Percentiles rank a stretch among this genome's conserved stretches.
Evolutionary conservation across 108 stramenopile genomes (phyloP).

Genomic region (Cyclostephanos invisitatus): DNA sequence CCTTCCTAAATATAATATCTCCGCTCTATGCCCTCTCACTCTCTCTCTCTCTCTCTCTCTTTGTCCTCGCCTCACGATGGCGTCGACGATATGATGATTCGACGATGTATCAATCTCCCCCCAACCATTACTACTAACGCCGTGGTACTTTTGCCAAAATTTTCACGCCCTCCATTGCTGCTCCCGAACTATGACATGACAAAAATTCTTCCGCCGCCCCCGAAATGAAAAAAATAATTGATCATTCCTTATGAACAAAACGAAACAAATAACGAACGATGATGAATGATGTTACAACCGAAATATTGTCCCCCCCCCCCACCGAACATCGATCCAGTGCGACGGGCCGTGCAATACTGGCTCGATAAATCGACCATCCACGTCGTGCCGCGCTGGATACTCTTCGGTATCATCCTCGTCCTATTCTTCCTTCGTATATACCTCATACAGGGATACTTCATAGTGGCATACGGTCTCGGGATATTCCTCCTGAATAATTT

Average conservation of each 20-base stretch:
- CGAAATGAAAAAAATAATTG: background rate
- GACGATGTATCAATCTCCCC: background rate
- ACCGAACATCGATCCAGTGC: conserved; percentile 43
- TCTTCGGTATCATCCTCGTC: conserved; percentile 61
- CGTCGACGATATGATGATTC: background rate
- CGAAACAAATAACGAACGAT: too few relatives aligned
- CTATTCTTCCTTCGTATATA: conserved; percentile 94
- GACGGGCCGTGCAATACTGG: conserved; percentile 92
- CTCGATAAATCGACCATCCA: conserved; percentile 97
- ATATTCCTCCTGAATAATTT: conserved; percentile 99
- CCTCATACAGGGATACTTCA: conserved; percentile 96
- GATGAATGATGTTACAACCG: too few relatives aligned
- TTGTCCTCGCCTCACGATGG: background rate
- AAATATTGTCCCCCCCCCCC: too few relatives aligned
- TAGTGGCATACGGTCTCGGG: conserved; percentile 98
- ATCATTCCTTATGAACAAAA: background rate
- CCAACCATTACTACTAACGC: background rate
- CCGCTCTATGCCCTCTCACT: background rate
- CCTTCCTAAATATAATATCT: background rate
- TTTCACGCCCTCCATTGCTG: too few relatives aligned
- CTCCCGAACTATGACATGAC: too few relatives aligned
- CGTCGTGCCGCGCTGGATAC: conserved; percentile 75
- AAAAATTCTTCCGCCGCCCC: background rate
- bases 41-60: background rate
- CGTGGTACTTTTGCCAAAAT: too few relatives aligned